Evolutionary conservation across 2,329 filamentous ascomycete genomes (phyloP), one percentile per base, ranked within the genome.

Genomic region (Aspergillus sp.): DNA sequence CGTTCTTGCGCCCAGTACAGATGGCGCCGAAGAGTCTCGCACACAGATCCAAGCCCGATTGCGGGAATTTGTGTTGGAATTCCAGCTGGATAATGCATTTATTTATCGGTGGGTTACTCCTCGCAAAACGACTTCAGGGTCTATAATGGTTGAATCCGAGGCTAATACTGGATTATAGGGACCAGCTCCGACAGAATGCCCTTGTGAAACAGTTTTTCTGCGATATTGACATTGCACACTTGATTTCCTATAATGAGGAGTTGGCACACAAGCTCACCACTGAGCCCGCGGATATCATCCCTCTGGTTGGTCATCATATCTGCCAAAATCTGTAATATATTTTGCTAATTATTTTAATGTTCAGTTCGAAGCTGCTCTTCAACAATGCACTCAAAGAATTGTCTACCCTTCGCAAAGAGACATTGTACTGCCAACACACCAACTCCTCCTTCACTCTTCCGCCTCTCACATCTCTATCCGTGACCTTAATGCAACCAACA

Each of bases 221-320:
- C 73, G 91, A 98, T 66, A 81, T 98, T 63, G 90, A 98, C 65
- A 88, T 98, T 57, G 88, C 87, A 49, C 91, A 98, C 65, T 74
- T 98, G 46, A 97, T 97, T 66, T 93, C 86, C 49, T 97, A 90
- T 71, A 93, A 95, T 61, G 91, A 97, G 69, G 90, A 96, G 66
- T 77, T 98, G 47, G 93, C 91, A 27, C 88, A 97, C 67, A 83
- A 85, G 61, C 76, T 98, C 49, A 87, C 86, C 13, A 93, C 87
- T 39, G 89, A 96, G 62, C 94, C 93, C 4, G 86, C 85, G 37
- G 90, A 97, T 45, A 86, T 95, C 44, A 93, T 98, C 46, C 91
- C 93, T 47, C 73, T 97, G 42, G 90, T 95, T 72, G 49, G 81
- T 19, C 19, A 19, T 19, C 19, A 19, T 19, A 19, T 19, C 19